Conservation (phyloP, 352 stramenopile species). For the Phytophthora sp. region DNA sequence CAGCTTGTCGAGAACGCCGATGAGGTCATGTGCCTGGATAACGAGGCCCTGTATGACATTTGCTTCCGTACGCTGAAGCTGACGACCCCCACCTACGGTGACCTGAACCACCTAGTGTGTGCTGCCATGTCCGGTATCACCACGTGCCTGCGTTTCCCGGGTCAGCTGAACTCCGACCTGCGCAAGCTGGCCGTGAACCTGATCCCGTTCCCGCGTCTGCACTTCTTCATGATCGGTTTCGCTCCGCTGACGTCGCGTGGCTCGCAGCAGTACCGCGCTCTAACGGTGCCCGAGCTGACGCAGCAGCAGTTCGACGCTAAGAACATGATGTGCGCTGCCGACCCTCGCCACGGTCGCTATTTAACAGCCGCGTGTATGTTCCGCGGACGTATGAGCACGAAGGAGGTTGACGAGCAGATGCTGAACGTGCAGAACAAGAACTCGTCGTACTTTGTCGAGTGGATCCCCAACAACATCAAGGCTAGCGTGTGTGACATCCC, state of each 20-base stretch:
- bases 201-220: constrained; percentile 98
- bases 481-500: constrained; percentile 99
- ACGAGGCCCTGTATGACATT: constrained; percentile 99
- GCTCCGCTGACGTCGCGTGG: constrained; percentile 95
- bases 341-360: constrained; percentile 99
- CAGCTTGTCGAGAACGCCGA: constrained; percentile 99
- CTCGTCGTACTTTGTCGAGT: constrained; percentile 99
- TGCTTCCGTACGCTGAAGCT: constrained; percentile 99
- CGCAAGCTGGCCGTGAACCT: constrained; percentile 99
- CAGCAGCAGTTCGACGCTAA: constrained; percentile 99
- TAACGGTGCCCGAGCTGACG: constrained; percentile 98
- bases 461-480: constrained; percentile 99
- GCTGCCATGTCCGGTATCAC: constrained; percentile 99
- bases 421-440: constrained; percentile 99
- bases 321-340: constrained; percentile 99
- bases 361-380: constrained; percentile 99
- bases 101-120: constrained; percentile 99
- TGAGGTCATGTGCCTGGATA: constrained; percentile 99
- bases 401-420: constrained; percentile 99
- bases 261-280: constrained; percentile 97
- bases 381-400: constrained; percentile 99
- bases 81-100: constrained; percentile 97
- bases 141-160: constrained; percentile 98
- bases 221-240: constrained; percentile 99
- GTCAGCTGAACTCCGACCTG: constrained; percentile 99